Evolutionary conservation across 495 filamentous ascomycete genomes (phyloP), one percentile per base, ranked within the genome.

Genomic region (Penicillium salamii): DNA sequence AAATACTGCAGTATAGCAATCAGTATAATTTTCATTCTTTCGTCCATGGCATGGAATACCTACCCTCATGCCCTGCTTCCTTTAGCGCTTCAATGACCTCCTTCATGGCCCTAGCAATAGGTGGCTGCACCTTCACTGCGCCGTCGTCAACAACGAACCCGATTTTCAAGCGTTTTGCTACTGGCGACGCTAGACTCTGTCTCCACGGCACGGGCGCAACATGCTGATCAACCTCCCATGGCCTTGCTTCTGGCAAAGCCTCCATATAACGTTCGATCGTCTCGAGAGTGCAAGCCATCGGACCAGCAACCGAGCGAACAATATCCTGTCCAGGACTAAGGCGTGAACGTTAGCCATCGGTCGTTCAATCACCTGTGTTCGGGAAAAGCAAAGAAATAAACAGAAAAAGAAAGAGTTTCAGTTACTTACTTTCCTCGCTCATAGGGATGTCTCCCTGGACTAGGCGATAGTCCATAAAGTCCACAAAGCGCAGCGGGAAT

Each of bases 391-490:
- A n/a, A n/a, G n/a, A n/a, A n/a, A n/a, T n/a, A n/a, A n/a, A n/a
- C n/a, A n/a, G n/a, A n/a, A n/a, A n/a, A n/a, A n/a, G n/a, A n/a
- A n/a, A n/a, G n/a, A n/a, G n/a, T n/a, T n/a, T n/a, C n/a, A n/a
- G n/a, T n/a, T n/a, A 17, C 81, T 82, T 13, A 61, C 69, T 56
- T 63, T 23, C 59, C 64, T 17, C 68, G 53, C 46, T 70, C 62
- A 31, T 70, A 69, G 1, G 87, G 86, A 5, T 88, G 65, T 19
- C 85, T 71, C 9, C 69, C 73, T 5, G 70, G 67, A 1, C 78
- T 87, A 1, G 87, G 86, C 51, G 79, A 81, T 37, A 88, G 65
- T 0, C 83, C 84, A 64, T 79, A 90, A 1, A 90, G 40, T 3
- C 82, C 85, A 50, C 81, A 77, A 43, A 81, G 74, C 17, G 78